Base-by-base conservation (phyloP, 2,329 filamentous ascomycete genomes). In the Verticillium dahliae region DNA sequence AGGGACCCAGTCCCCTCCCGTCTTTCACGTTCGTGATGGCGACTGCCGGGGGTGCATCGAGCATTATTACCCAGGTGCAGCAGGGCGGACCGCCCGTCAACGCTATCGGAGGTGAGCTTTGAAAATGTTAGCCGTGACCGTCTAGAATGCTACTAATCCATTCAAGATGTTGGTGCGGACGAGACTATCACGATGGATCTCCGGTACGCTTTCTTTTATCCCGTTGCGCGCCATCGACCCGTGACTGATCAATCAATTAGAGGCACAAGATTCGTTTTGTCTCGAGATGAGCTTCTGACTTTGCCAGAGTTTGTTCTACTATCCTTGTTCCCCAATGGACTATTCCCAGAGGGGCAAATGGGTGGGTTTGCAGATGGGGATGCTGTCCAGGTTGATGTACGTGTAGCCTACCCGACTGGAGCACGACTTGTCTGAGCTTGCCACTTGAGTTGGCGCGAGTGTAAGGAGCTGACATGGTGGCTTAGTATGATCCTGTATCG, bases 51-150 rank as follows among this genome's bases (percentile, higher is more conserved):
- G 94, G 93, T 80, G 91, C 93, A 70, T 90, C 93, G 81, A 98
- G 95, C 85, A 97, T 99, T 74, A 96, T 99, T 80, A 99, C 95
- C 78, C 95, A 99, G 81, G 95, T 99, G 70, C 93, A 96, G 74
- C 95, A 99, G 78, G 90, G 90, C 67, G 93, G 90, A 58, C 90
- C 92, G 70, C 90, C 93, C 41, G 87, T 97, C 69, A 96, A 95
- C 76, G 90, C 91, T 61, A 82, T 98, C 64, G 92, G 91, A 85
- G 91, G 91, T 92, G 79, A 72, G 83, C 54, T n/a, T 34, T 6
- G 52, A 31, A 27, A 10, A 31, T 13, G 9, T 27, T 1, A 9
- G 22, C 4, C 52, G 18, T 18, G 9, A n/a, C 31, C 2, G n/a
- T 27, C 3, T 33, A 2, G 13, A 22, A 22, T 9, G 6, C 18